Conservation (phyloP, 192 early-diverging fungal genomes). For the Umbelopsis sp. region DNA sequence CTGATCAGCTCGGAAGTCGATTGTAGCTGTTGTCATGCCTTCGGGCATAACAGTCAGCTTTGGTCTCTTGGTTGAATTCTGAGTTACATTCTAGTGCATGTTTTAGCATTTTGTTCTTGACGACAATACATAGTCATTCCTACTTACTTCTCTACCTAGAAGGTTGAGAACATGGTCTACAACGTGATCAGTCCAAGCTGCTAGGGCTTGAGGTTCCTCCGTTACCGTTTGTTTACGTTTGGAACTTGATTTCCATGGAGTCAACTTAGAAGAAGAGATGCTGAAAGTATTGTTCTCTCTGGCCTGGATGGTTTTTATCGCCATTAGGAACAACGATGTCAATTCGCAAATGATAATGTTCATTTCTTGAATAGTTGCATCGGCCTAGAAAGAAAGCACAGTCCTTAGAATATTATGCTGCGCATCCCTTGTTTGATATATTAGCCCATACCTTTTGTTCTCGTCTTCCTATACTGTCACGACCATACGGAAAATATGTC, state of each 20-base stretch:
- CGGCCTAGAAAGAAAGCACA: constrained; percentile 39
- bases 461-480: constrained; percentile 43
- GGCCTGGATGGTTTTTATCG: constrained; percentile 35
- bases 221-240: background rate
- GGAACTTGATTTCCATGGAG: constrained; percentile 12
- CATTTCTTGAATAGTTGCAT: constrained; percentile 61
- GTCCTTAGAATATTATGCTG: background rate
- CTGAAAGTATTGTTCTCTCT: background rate
- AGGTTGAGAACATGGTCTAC: constrained; percentile 58
- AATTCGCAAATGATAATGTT: constrained; percentile 71
- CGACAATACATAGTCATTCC: background rate
- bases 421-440: too few species aligned
- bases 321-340: constrained; percentile 57
- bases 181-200: constrained; percentile 52
- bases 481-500: constrained; percentile 79
- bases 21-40: constrained; percentile 38
- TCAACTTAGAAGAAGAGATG: background rate
- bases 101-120: background rate
- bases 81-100: background rate
- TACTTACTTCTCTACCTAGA: constrained; percentile 46
- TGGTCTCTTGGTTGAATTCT: background rate
- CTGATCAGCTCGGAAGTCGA: constrained; percentile 47
- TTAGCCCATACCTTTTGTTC: constrained; percentile 52
- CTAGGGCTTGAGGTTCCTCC: constrained; percentile 26
- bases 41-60: background rate